phyloP scores from a whole-genome alignment of 139 green algal species.

The Tetraselmis striata region DNA sequence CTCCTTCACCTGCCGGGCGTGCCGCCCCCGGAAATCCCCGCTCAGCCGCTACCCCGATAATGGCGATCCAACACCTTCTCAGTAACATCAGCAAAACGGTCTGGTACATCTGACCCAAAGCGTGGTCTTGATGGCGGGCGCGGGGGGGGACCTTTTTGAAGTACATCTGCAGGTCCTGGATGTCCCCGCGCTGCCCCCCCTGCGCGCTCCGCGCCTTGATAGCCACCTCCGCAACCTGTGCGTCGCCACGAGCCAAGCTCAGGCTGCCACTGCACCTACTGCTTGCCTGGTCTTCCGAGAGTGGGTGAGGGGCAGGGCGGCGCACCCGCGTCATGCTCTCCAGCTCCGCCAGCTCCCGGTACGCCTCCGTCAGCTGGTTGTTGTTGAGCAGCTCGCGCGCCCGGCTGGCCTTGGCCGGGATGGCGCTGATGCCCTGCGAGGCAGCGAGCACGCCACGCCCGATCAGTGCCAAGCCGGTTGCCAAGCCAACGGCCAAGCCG shows the following conservation, averaged over 20 bases:
- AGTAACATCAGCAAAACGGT: too few species aligned
- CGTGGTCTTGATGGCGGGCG: too few species aligned
- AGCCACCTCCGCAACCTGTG: conserved; percentile 36
- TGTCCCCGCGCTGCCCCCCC: conserved; percentile 7
- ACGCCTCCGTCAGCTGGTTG: conserved; percentile 29
- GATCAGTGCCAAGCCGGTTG: too few species aligned
- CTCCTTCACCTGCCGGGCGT: conserved; percentile 30
- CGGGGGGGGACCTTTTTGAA: conserved; percentile 31
- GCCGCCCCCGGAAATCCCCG: background rate
- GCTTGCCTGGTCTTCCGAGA: too few species aligned
- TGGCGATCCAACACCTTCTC: too few species aligned
- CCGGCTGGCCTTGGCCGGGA: background rate
- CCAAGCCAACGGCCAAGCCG: too few species aligned
- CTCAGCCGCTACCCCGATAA: too few species aligned
- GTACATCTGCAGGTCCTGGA: conserved; percentile 35
- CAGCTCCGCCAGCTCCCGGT: conserved; percentile 46
- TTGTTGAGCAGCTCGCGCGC: background rate
- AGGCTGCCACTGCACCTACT: too few species aligned
- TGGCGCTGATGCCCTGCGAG: background rate
- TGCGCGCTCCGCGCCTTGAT: background rate
- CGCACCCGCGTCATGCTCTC: conserved; percentile 65
- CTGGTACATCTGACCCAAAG: too few species aligned
- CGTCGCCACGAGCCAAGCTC: too few species aligned
- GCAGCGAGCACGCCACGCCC: too few species aligned
- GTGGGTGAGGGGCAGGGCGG: too few species aligned